Evolutionary conservation across 345 rosid genomes (phyloP).

Genomic region (Garcia nutans): DNA sequence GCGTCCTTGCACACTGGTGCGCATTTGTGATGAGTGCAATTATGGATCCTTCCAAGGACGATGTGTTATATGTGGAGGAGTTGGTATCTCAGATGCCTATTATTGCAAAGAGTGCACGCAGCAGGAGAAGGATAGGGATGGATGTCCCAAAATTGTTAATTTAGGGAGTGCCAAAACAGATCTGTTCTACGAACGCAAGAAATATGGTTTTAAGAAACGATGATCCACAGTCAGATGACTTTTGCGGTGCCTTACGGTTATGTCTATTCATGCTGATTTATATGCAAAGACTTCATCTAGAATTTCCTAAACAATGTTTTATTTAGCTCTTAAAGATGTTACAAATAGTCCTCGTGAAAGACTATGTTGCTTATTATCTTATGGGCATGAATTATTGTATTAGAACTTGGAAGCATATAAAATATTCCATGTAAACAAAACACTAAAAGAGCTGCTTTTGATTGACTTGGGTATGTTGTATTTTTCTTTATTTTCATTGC

Average conservation of each 20-base stretch:
- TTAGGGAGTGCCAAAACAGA: slow-evolving; percentile 44
- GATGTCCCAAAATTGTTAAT: slow-evolving; percentile 47
- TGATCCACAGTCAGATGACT: slow-evolving; percentile 13
- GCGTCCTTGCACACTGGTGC: slow-evolving; percentile 70
- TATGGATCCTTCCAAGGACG: slow-evolving; percentile 74
- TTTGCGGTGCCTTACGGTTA: neutral
- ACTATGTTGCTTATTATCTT: neutral
- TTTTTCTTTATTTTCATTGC: too few species aligned
- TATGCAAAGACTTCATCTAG: too few species aligned
- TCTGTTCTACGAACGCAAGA: slow-evolving; percentile 43
- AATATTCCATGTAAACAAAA: too few species aligned
- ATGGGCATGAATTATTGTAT: neutral
- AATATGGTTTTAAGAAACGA: slow-evolving; percentile 48
- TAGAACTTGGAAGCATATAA: too few species aligned
- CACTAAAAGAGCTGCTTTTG: too few species aligned
- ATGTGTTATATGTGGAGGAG: slow-evolving; percentile 71
- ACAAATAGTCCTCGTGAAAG: neutral
- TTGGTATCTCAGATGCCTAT: slow-evolving; percentile 69
- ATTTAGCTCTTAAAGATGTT: neutral
- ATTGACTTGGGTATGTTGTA: too few species aligned
- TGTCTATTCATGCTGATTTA: neutral
- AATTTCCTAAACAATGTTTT: too few species aligned
- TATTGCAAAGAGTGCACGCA: slow-evolving; percentile 76
- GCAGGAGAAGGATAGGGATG: slow-evolving; percentile 63
- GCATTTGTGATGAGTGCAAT: slow-evolving; percentile 73